These are phyloP conservation scores for Lachancea waltii DNA, from an alignment of 805 yeast species.

Conservation along the genomic window DNA sequence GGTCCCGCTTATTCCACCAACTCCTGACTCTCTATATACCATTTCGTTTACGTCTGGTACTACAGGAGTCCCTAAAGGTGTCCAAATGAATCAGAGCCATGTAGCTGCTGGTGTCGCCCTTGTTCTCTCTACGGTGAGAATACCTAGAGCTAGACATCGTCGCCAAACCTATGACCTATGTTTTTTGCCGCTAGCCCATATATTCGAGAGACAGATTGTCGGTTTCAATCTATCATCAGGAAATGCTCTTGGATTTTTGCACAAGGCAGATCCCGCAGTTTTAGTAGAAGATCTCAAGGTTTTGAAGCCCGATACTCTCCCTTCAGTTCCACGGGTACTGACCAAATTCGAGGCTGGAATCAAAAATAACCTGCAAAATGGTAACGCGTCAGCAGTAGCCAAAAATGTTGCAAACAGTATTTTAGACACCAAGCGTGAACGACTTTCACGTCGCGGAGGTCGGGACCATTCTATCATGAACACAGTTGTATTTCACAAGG, in stretches of 20 bases:
- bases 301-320: slow-evolving; percentile 46
- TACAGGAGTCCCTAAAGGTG: slow-evolving; percentile 72
- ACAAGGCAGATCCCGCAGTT: slow-evolving; percentile 44
- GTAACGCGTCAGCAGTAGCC: slow-evolving; percentile 10
- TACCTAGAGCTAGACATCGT: slow-evolving; percentile 22
- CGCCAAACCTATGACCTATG: slow-evolving; percentile 32
- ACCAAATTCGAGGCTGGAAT: slow-evolving; percentile 57
- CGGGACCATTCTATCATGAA: slow-evolving; percentile 37
- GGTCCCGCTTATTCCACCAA: slow-evolving; percentile 41
- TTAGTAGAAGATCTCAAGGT: slow-evolving; percentile 53
- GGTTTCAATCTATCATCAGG: slow-evolving; percentile 43
- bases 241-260: slow-evolving; percentile 48
- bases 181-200: slow-evolving; percentile 55
- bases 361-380: slow-evolving; percentile 34
- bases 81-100: slow-evolving; percentile 46
- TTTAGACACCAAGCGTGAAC: slow-evolving; percentile 20
- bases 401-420: slow-evolving; percentile 22
- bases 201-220: slow-evolving; percentile 44
- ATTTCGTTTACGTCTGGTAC: slow-evolving; percentile 73
- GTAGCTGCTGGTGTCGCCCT: slow-evolving; percentile 45
- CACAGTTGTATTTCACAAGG: slow-evolving; percentile 28
- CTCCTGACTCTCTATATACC: slow-evolving; percentile 48
- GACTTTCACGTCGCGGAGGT: slow-evolving; percentile 30
- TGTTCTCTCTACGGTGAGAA: slow-evolving; percentile 32
- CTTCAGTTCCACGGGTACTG: slow-evolving; percentile 59